A percentile compares a stretch with the other conserved stretches of the same genome.
phyloP scores from a whole-genome alignment of 208 protist genomes.

The Phytomonas francai region DNA sequence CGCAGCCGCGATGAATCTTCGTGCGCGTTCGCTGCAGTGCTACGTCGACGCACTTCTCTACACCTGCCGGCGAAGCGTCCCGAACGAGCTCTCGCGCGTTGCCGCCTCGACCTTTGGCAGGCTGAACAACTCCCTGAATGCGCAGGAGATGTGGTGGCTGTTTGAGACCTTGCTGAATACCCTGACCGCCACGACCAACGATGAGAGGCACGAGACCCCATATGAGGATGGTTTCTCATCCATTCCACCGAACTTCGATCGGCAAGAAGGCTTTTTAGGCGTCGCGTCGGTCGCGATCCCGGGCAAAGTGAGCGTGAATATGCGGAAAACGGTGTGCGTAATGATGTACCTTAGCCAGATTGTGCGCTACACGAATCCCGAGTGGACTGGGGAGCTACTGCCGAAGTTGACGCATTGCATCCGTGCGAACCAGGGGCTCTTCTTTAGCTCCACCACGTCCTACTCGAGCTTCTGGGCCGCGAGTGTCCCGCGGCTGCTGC shows the following conservation, averaged over 20 bases:
- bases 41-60: slow-evolving; percentile 10
- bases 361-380: slow-evolving; percentile 1
- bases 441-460: slow-evolving; percentile 15
- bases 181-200: background rate
- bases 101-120: background rate
- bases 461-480: slow-evolving; percentile 10
- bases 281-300: no score
- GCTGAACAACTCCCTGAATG: background rate
- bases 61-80: slow-evolving; percentile 14
- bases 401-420: slow-evolving; percentile 20
- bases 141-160: slow-evolving; percentile 15
- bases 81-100: slow-evolving; percentile 11
- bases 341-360: slow-evolving; percentile 10
- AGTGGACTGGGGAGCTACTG: slow-evolving; percentile 18
- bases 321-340: background rate
- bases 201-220: background rate
- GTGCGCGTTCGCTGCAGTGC: slow-evolving; percentile 10
- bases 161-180: slow-evolving; percentile 2
- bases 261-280: no score
- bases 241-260: no score
- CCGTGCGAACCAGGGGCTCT: slow-evolving; percentile 10
- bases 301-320: no score
- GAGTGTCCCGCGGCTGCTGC: slow-evolving; percentile 8
- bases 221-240: background rate
- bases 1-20: slow-evolving; percentile 1